These are phyloP conservation scores for Mycena haematopus DNA, from an alignment of 768 basidiomycete genomes.

Conservation along the genomic window DNA sequence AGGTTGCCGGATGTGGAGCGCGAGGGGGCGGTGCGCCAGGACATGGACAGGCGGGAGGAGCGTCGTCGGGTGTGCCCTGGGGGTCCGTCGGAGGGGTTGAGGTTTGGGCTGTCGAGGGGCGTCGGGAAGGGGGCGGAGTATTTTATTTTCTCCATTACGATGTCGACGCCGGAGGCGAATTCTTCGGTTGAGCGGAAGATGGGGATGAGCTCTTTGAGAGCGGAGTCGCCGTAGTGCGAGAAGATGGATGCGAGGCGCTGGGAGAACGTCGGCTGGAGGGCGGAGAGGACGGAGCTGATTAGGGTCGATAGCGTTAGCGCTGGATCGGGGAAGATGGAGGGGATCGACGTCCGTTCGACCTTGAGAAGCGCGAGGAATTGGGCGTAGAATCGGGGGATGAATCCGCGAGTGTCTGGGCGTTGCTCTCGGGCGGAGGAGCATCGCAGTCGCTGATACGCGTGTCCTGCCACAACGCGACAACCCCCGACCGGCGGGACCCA, in stretches of 20 bases:
- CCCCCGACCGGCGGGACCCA: slow-evolving; percentile 71
- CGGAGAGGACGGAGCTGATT: slow-evolving; percentile 80
- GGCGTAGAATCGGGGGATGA: slow-evolving; percentile 79
- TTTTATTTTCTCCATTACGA: slow-evolving; percentile 77
- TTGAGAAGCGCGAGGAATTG: slow-evolving; percentile 69
- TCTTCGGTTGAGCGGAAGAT: slow-evolving; percentile 81
- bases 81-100: slow-evolving; percentile 30
- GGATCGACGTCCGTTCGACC: slow-evolving; percentile 74
- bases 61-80: slow-evolving; percentile 53
- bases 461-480: slow-evolving; percentile 75
- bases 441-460: slow-evolving; percentile 61
- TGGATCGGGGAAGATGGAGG: slow-evolving; percentile 89
- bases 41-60: slow-evolving; percentile 71
- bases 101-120: slow-evolving; percentile 28
- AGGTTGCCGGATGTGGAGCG: slow-evolving; percentile 36
- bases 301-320: slow-evolving; percentile 77
- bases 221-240: slow-evolving; percentile 65
- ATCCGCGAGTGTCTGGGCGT: slow-evolving; percentile 60
- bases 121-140: slow-evolving; percentile 41
- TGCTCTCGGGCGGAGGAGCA: slow-evolving; percentile 32
- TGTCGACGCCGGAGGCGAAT: slow-evolving; percentile 75
- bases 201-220: slow-evolving; percentile 73
- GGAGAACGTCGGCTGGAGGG: slow-evolving; percentile 80
- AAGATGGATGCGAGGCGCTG: slow-evolving; percentile 78
- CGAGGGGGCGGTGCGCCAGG: slow-evolving; percentile 54